Evolutionary conservation across 768 basidiomycete genomes (phyloP).

Genomic region (Leccinellum albellum): DNA sequence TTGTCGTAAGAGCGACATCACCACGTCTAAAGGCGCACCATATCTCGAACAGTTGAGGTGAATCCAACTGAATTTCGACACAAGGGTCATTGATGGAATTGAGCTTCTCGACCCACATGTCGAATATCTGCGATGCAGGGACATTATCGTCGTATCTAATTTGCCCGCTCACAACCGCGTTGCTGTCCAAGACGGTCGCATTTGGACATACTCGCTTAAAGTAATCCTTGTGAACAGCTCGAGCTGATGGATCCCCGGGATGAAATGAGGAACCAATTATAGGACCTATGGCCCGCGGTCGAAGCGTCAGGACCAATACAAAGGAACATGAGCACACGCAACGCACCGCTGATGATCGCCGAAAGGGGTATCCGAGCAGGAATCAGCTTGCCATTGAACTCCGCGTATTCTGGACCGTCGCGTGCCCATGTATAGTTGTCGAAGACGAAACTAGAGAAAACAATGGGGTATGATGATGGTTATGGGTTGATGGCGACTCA

Average conservation of each 20-base stretch:
- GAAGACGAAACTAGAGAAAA: slow-evolving; percentile 46
- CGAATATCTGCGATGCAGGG: slow-evolving; percentile 36
- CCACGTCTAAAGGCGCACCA: slow-evolving; percentile 37
- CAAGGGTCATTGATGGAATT: slow-evolving; percentile 44
- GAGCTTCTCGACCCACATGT: slow-evolving; percentile 46
- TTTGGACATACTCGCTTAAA: slow-evolving; percentile 49
- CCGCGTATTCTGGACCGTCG: slow-evolving; percentile 39
- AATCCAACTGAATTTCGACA: slow-evolving; percentile 39
- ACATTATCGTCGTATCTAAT: slow-evolving; percentile 19
- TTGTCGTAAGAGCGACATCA: neutral
- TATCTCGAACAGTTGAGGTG: slow-evolving; percentile 47
- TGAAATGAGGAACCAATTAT: slow-evolving; percentile 40
- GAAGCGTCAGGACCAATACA: neutral
- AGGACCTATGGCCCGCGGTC: slow-evolving; percentile 33
- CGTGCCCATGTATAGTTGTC: slow-evolving; percentile 56
- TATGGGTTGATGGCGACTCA: slow-evolving; percentile 29
- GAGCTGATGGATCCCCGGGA: slow-evolving; percentile 35
- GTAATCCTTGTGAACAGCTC: slow-evolving; percentile 43
- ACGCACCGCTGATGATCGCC: slow-evolving; percentile 47
- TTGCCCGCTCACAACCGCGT: slow-evolving; percentile 20
- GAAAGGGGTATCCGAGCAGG: slow-evolving; percentile 55
- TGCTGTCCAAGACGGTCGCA: slow-evolving; percentile 29
- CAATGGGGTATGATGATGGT: neutral
- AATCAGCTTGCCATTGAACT: slow-evolving; percentile 47
- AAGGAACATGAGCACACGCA: neutral